phyloP scores from a whole-genome alignment of 2,329 filamentous ascomycete genomes.

The Phyllosticta citriasiana region DNA sequence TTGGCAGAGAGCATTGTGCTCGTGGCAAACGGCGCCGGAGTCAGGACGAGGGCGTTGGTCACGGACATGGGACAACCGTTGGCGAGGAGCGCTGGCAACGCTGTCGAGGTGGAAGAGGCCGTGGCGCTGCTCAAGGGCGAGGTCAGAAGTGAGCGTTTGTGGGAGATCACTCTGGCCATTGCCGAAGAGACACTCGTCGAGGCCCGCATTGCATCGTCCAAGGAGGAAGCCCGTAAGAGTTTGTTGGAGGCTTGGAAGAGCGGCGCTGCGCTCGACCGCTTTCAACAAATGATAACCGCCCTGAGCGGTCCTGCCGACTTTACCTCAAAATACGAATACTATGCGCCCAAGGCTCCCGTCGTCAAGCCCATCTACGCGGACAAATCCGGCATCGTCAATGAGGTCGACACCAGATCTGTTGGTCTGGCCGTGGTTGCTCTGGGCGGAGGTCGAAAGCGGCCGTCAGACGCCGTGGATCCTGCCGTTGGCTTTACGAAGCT shows the following conservation, averaged over 20 bases:
- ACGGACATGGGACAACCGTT: conserved; percentile 9
- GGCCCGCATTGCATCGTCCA: neutral
- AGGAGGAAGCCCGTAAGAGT: neutral
- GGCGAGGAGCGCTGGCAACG: conserved; percentile 7
- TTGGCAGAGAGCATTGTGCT: conserved; percentile 7
- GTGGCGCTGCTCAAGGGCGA: conserved; percentile 10
- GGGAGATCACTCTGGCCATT: conserved; percentile 7
- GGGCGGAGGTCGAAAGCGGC: conserved; percentile 5
- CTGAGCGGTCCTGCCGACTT: conserved; percentile 5
- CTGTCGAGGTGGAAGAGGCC: conserved; percentile 9
- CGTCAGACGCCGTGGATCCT: conserved; percentile 3
- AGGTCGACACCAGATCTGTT: conserved; percentile 5
- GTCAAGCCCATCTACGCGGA: conserved; percentile 2
- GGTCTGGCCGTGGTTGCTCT: conserved; percentile 9
- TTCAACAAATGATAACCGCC: conserved; percentile 2
- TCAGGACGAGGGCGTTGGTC: conserved; percentile 3
- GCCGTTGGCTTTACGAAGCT: conserved; percentile 6
- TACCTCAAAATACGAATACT: neutral
- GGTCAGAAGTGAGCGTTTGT: conserved; percentile 2
- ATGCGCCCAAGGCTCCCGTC: conserved; percentile 1
- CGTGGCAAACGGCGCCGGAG: conserved; percentile 7
- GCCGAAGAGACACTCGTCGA: conserved; percentile 9
- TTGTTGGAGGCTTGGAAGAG: conserved; percentile 7
- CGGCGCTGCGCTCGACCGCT: conserved; percentile 1
- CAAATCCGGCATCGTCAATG: neutral